Conservation (phyloP, 2,329 filamentous ascomycete genomes). For the Fusarium xylarioides region DNA sequence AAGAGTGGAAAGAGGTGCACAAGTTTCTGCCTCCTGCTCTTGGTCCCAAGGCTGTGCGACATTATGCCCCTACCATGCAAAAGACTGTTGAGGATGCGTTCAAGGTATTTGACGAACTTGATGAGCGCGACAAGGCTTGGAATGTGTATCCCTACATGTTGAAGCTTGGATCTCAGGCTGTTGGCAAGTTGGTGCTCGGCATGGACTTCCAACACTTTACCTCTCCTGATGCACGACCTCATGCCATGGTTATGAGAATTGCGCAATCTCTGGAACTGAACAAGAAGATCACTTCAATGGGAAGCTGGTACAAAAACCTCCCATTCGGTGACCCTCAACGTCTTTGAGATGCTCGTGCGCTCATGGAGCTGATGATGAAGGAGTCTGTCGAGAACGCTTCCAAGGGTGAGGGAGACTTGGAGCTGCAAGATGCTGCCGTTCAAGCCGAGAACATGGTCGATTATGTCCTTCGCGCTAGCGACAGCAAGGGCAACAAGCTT, state of each 20-base stretch:
- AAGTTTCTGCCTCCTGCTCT: conserved; percentile 70
- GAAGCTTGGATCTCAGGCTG: conserved; percentile 57
- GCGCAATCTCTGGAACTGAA: conserved; percentile 63
- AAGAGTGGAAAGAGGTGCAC: conserved; percentile 62
- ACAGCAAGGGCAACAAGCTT: conserved; percentile 63
- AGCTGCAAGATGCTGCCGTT: conserved; percentile 59
- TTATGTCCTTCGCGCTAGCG: conserved; percentile 62
- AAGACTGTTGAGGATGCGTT: conserved; percentile 60
- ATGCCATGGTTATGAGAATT: conserved; percentile 61
- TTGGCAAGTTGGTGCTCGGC: conserved; percentile 56
- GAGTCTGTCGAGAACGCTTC: conserved; percentile 51
- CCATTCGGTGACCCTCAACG: conserved; percentile 66
- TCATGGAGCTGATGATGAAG: conserved; percentile 50
- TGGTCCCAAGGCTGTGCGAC: conserved; percentile 66
- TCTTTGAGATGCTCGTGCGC: conserved; percentile 47
- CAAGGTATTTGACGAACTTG: conserved; percentile 60
- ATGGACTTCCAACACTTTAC: conserved; percentile 58
- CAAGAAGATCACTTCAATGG: conserved; percentile 65
- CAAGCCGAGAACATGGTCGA: conserved; percentile 58
- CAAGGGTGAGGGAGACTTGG: conserved; percentile 50
- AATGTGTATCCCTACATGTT: conserved; percentile 62
- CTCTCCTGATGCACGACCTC: conserved; percentile 55
- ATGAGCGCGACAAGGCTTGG: conserved; percentile 56
- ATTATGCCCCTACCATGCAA: conserved; percentile 69
- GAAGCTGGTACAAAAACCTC: conserved; percentile 64